phyloP scores from a whole-genome alignment of 2,329 filamentous ascomycete genomes.

The Monilinia polystroma region DNA sequence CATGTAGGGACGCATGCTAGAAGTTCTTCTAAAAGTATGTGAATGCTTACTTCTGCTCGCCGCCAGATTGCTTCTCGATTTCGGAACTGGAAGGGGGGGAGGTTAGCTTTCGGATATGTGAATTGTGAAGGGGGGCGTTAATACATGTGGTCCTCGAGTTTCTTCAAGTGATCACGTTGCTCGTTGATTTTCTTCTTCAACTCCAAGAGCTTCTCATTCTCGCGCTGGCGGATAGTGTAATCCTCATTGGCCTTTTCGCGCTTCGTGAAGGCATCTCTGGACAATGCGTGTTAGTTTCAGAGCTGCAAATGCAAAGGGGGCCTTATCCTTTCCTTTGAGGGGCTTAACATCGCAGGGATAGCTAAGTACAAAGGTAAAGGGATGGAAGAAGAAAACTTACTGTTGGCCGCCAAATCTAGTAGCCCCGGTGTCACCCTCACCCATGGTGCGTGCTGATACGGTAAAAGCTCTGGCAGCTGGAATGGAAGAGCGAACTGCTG shows the following conservation, averaged over 20 bases:
- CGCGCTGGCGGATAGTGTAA: slow-evolving; percentile 24
- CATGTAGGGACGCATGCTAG: not conserved
- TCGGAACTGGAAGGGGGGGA: slow-evolving; percentile 59
- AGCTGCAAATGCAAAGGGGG: not conserved
- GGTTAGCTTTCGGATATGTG: slow-evolving; percentile 26
- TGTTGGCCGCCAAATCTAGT: slow-evolving; percentile 31
- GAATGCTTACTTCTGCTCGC: slow-evolving; percentile 41
- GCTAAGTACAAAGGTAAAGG: slow-evolving; percentile 1
- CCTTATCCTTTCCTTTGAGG: slow-evolving; percentile 1
- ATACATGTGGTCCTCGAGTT: slow-evolving; percentile 85
- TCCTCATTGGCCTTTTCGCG: slow-evolving; percentile 69
- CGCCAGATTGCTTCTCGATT: slow-evolving; percentile 64
- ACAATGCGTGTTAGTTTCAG: slow-evolving; percentile 27
- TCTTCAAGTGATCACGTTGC: slow-evolving; percentile 80
- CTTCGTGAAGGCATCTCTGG: slow-evolving; percentile 86
- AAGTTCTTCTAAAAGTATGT: slow-evolving; percentile 8
- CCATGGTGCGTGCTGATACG: slow-evolving; percentile 50
- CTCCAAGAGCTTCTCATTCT: slow-evolving; percentile 56
- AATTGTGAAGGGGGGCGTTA: slow-evolving; percentile 40
- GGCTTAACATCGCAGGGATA: not conserved
- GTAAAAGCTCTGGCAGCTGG: slow-evolving; percentile 51
- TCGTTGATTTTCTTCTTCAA: slow-evolving; percentile 72
- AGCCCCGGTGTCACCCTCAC: slow-evolving; percentile 58
- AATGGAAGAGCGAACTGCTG: slow-evolving; percentile 46
- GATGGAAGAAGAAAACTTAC: slow-evolving; percentile 26